These are phyloP conservation scores for Aspergillus arachidicola DNA, from an alignment of 2,329 filamentous ascomycete genomes.

Conservation along the genomic window DNA sequence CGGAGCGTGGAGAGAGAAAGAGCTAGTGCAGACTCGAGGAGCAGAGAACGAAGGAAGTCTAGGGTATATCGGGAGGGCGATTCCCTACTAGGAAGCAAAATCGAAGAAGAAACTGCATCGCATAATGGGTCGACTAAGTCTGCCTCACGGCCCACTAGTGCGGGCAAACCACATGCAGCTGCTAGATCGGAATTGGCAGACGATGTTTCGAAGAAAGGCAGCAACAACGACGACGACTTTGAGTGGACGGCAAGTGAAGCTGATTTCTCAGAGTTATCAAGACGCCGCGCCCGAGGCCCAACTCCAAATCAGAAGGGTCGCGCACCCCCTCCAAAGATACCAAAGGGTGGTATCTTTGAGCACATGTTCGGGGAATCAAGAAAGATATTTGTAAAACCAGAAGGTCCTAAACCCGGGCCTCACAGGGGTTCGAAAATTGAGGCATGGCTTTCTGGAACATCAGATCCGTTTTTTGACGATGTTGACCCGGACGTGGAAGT, in stretches of 20 bases:
- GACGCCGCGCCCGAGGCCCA: conserved; percentile 36
- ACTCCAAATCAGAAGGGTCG: conserved; percentile 17
- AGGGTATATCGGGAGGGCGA: conserved; percentile 25
- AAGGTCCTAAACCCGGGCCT: conserved; percentile 42
- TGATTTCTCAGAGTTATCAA: conserved; percentile 43
- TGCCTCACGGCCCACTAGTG: conserved; percentile 25
- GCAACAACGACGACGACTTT: conserved; percentile 32
- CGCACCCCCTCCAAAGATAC: conserved; percentile 28
- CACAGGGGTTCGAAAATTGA: conserved; percentile 58
- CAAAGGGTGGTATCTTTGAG: conserved; percentile 46
- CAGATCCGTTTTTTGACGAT: conserved; percentile 57
- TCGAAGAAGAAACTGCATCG: conserved; percentile 20
- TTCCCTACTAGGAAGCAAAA: conserved; percentile 23
- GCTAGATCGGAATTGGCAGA: conserved; percentile 27
- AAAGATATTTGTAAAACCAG: conserved; percentile 49
- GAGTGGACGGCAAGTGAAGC: conserved; percentile 43
- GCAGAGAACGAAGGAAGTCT: conserved; percentile 28
- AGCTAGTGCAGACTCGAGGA: conserved; percentile 26
- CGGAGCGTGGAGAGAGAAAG: conserved; percentile 32
- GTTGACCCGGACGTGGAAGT: conserved; percentile 38
- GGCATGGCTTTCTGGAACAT: conserved; percentile 62
- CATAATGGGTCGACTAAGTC: conserved; percentile 23
- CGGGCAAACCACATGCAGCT: conserved; percentile 26
- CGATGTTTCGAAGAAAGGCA: conserved; percentile 28
- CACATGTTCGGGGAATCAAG: conserved; percentile 49